A percentile compares a stretch with the other conserved stretches of the same genome.
phyloP scores from a whole-genome alignment of 2,329 filamentous ascomycete genomes.

The Pseudogymnoascus verrucosus region DNA sequence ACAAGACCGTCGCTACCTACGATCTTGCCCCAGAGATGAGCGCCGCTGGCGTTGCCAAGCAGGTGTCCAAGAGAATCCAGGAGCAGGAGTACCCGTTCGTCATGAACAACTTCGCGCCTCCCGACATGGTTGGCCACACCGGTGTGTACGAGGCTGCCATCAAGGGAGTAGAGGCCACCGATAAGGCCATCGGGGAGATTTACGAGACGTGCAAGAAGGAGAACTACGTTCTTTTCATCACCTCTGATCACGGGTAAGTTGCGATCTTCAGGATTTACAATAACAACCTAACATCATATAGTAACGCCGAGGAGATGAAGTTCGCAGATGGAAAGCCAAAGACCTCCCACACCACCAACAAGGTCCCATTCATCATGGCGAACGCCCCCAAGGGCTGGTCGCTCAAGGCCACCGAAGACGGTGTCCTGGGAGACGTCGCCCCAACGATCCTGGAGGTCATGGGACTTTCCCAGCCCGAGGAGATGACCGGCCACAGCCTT shows the following conservation, averaged over 20 bases:
- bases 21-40: constrained; percentile 95
- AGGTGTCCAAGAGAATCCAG: constrained; percentile 77
- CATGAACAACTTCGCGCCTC: constrained; percentile 99
- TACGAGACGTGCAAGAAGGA: constrained; percentile 91
- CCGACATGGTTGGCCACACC: constrained; percentile 98
- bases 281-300: constrained; percentile 24
- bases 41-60: constrained; percentile 79
- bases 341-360: constrained; percentile 96
- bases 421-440: constrained; percentile 94
- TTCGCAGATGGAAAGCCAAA: constrained; percentile 93
- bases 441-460: constrained; percentile 88
- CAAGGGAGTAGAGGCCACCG: constrained; percentile 74
- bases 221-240: constrained; percentile 90
- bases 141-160: constrained; percentile 95
- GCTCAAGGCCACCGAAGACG: constrained; percentile 66
- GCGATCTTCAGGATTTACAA: neutral
- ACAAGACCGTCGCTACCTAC: constrained; percentile 85
- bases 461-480: constrained; percentile 81
- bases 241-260: constrained; percentile 77
- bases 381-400: constrained; percentile 88
- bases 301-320: constrained; percentile 98
- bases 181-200: constrained; percentile 88
- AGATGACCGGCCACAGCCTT: constrained; percentile 84
- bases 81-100: constrained; percentile 89
- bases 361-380: constrained; percentile 96